A percentile compares a stretch with the other conserved stretches of the same genome.
These are phyloP conservation scores for Trichoderma harzianum DNA, from an alignment of 2,329 filamentous ascomycete genomes.

Conservation along the genomic window DNA sequence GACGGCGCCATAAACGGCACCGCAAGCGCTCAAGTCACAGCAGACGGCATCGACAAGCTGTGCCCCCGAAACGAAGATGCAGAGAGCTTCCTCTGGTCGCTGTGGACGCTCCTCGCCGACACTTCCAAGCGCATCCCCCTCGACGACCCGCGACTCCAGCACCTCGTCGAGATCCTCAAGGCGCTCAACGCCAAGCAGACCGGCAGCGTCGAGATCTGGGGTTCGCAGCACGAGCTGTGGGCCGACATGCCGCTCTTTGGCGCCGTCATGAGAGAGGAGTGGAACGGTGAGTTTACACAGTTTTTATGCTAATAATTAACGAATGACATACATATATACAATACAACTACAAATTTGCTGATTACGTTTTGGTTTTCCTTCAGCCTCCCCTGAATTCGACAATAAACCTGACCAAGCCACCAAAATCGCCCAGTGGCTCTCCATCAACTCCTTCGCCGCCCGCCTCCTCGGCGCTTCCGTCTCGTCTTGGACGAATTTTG, in stretches of 20 bases:
- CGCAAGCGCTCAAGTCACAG: slow-evolving; percentile 21
- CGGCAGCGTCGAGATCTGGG: slow-evolving; percentile 30
- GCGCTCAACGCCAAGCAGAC: slow-evolving; percentile 25
- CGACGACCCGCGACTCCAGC: slow-evolving; percentile 26
- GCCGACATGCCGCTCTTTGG: slow-evolving; percentile 31
- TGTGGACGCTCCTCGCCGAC: slow-evolving; percentile 29
- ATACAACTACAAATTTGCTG: not conserved
- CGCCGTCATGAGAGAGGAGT: slow-evolving; percentile 29
- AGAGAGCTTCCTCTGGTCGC: slow-evolving; percentile 29
- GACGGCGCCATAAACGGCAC: slow-evolving; percentile 25
- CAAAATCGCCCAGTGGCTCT: slow-evolving; percentile 28
- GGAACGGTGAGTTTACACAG: slow-evolving; percentile 27
- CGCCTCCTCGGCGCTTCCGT: slow-evolving; percentile 27
- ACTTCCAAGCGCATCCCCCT: slow-evolving; percentile 28
- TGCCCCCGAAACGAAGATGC: slow-evolving; percentile 22
- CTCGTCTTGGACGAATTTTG: slow-evolving; percentile 28
- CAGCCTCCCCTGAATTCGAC: slow-evolving; percentile 27
- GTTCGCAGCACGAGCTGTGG: slow-evolving; percentile 28
- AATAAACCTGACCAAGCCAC: slow-evolving; percentile 24
- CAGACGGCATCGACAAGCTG: slow-evolving; percentile 27
- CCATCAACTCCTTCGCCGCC: slow-evolving; percentile 34
- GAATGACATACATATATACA: not conserved
- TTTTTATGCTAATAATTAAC: not conserved
- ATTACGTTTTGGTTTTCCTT: not conserved
- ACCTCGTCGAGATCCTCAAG: slow-evolving; percentile 25